Conservation (phyloP, 1,284 basidiomycete genomes). For the Coniferiporia sulphurascens region DNA sequence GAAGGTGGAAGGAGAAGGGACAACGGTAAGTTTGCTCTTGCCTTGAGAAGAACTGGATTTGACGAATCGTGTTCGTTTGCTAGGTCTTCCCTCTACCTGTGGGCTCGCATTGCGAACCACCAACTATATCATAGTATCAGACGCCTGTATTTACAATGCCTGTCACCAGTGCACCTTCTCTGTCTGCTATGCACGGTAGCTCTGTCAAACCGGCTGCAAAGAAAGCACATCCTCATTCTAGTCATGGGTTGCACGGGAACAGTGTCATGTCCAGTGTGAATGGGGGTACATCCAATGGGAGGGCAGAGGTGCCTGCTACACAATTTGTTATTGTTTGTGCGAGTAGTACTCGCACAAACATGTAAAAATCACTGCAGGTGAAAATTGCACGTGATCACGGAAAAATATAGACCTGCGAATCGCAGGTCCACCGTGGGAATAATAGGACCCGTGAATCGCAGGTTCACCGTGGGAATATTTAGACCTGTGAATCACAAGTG, state of each 20-base stretch:
- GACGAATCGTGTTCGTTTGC: neutral
- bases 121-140: slow-evolving; percentile 44
- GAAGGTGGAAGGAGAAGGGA: slow-evolving; percentile 2
- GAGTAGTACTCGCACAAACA: no score
- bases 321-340: slow-evolving; percentile 17
- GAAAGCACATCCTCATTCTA: neutral
- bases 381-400: no score
- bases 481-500: no score
- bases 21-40: neutral
- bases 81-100: neutral
- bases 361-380: no score
- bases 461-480: no score
- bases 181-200: neutral
- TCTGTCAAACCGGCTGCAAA: neutral
- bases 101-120: slow-evolving; percentile 32
- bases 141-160: slow-evolving; percentile 68
- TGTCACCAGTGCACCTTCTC: neutral
- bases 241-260: neutral
- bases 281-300: neutral
- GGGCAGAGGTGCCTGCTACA: slow-evolving; percentile 7
- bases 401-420: no score
- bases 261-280: neutral
- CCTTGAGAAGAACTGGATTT: neutral
- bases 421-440: no score
- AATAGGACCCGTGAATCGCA: no score